A percentile compares a stretch with the other conserved stretches of the same genome.
phyloP scores from a whole-genome alignment of 1,139 yeast species.

The Lodderomyces orthopsilosis region DNA sequence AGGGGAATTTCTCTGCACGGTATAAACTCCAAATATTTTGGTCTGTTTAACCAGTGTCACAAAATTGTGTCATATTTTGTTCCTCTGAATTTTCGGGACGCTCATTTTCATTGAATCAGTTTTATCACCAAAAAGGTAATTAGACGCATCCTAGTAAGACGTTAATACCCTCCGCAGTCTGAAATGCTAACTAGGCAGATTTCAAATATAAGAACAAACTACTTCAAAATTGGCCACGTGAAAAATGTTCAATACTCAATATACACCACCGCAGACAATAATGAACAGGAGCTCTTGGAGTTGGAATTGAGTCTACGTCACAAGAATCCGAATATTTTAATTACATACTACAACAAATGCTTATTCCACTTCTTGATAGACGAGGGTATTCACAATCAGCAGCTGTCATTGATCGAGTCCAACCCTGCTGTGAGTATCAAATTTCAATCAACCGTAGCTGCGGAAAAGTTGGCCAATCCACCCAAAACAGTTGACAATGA shows the following conservation, averaged over 20 bases:
- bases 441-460: constrained; percentile 17
- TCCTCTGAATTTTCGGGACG: background rate
- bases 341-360: constrained; percentile 59
- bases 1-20: no score
- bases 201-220: constrained; percentile 35
- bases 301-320: constrained; percentile 58
- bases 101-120: background rate
- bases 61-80: background rate
- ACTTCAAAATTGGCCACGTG: constrained; percentile 41
- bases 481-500: constrained; percentile 16
- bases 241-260: constrained; percentile 32
- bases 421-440: background rate
- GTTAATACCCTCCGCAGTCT: no score
- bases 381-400: constrained; percentile 19
- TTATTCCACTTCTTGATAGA: constrained; percentile 56
- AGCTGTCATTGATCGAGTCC: background rate
- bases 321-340: constrained; percentile 48
- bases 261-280: constrained; percentile 26
- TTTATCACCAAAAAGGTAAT: background rate
- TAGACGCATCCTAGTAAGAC: no score
- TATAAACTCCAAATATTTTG: no score
- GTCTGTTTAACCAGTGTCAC: background rate
- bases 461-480: constrained; percentile 23
- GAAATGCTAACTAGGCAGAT: constrained; percentile 23
- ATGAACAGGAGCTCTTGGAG: constrained; percentile 49